Percentiles rank a stretch among this genome's conserved stretches.
These are phyloP conservation scores for Acanthamoeba royreba DNA, from an alignment of 208 protist genomes.

Conservation along the genomic window DNA sequence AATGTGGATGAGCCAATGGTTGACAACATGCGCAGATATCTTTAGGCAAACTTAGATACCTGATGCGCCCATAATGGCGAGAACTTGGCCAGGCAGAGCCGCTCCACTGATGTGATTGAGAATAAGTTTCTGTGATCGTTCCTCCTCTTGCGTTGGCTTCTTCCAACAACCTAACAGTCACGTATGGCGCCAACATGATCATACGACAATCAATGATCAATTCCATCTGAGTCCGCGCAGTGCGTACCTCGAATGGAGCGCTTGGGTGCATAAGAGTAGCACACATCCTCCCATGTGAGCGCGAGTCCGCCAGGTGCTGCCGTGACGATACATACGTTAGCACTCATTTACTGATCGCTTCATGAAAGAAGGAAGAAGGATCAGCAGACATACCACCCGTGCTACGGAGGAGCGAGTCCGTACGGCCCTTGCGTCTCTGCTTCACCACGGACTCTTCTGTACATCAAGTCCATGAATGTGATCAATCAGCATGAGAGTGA, in stretches of 20 bases:
- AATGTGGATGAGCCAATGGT: background rate
- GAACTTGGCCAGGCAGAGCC: background rate
- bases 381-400: no score
- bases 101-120: background rate
- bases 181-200: background rate
- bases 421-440: no score
- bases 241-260: background rate
- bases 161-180: background rate
- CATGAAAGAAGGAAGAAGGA: background rate
- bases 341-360: background rate
- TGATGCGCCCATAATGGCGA: conserved; percentile 53
- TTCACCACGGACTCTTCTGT: no score
- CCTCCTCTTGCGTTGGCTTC: background rate
- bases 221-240: no score
- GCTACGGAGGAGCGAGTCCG: no score
- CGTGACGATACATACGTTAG: background rate
- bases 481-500: no score
- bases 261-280: background rate
- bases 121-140: background rate
- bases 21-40: background rate
- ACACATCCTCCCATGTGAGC: background rate
- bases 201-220: background rate
- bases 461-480: no score
- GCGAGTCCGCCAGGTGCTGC: background rate
- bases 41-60: background rate